These are phyloP conservation scores for Trichosporon sp. DNA, from an alignment of 1,284 basidiomycete genomes.

Conservation along the genomic window DNA sequence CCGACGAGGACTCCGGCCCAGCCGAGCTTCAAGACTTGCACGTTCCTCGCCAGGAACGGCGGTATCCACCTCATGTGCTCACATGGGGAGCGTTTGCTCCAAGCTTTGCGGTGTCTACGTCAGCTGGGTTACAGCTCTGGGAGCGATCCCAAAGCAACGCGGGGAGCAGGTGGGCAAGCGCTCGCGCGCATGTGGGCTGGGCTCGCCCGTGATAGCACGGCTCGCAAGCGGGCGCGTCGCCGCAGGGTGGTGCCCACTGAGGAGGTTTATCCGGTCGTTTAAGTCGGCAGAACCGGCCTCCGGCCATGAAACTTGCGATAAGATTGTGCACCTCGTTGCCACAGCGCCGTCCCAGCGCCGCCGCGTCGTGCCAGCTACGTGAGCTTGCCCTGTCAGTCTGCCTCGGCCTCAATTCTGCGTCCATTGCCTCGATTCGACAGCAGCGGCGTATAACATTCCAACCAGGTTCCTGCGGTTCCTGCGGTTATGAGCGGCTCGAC, in stretches of 20 bases:
- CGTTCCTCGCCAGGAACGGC: background rate
- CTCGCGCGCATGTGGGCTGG: background rate
- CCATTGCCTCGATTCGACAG: background rate
- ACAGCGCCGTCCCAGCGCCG: too few relatives aligned
- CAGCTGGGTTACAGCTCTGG: too few relatives aligned
- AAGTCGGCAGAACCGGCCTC: background rate
- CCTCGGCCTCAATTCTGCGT: background rate
- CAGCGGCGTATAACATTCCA: too few relatives aligned
- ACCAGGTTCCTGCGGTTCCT: background rate
- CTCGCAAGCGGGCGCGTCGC: too few relatives aligned
- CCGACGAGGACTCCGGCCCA: background rate
- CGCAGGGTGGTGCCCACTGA: background rate
- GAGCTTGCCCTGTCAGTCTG: background rate
- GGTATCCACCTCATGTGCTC: background rate
- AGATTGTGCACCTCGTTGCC: background rate
- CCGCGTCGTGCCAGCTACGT: too few relatives aligned
- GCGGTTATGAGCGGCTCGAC: background rate
- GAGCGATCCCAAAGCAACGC: too few relatives aligned
- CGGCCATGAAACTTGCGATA: background rate
- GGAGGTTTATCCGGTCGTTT: background rate
- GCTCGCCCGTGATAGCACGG: background rate
- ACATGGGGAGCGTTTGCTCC: too few relatives aligned
- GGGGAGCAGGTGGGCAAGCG: background rate
- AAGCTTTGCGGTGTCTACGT: background rate
- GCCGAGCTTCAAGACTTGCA: background rate